Base-by-base conservation (phyloP, 352 stramenopile species). In the Peronospora farinosa region DNA sequence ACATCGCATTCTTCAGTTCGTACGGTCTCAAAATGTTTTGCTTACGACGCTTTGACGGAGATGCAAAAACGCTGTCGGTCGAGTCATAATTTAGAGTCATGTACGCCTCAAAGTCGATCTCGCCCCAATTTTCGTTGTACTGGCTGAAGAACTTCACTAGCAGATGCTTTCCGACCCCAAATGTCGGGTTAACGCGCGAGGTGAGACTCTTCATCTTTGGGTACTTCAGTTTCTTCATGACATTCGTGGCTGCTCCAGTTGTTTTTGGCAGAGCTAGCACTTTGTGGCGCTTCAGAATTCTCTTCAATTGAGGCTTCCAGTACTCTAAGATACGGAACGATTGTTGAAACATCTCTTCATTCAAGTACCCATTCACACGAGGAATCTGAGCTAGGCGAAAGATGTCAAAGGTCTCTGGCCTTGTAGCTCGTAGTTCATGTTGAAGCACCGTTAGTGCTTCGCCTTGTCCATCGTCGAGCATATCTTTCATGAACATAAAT, bases 71-170 rank as follows among this genome's bases (percentile, higher is more conserved):
- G 25, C 7, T 38, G 11, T 70, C 54, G 12, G 19, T 25, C 6
- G 45, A 38, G 17, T 69, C 46, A 33, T 84, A 88, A 1, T 77
- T 64, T 10, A 75, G 73, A 8, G 78, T 51, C 45, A 91, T 65
- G 51, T 77, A 91, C 5, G 73, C 63, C 17, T 80, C 57, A 46
- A 92, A 72, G 44, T 88, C 66, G 39, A 89, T 84, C 55, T 92
- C 81, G 15, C 78, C 71, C 80, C 81, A 94, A 13, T 82, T 74
- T 40, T 86, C 61, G 41, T 94, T 94, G 52, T 82, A 85, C 46
- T 88, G 67, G 33, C 83, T 94, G 53, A 88, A 92, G 25, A 89
- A 89, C 51, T 94, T 94, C 27, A 94, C 49, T 13, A 91, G 44
- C 13, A 84, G 23, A 16, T 54, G 63, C 28, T 74, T 70, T 13